Conservation (phyloP, 441 rosid species). For the Biscutella laevigata region DNA sequence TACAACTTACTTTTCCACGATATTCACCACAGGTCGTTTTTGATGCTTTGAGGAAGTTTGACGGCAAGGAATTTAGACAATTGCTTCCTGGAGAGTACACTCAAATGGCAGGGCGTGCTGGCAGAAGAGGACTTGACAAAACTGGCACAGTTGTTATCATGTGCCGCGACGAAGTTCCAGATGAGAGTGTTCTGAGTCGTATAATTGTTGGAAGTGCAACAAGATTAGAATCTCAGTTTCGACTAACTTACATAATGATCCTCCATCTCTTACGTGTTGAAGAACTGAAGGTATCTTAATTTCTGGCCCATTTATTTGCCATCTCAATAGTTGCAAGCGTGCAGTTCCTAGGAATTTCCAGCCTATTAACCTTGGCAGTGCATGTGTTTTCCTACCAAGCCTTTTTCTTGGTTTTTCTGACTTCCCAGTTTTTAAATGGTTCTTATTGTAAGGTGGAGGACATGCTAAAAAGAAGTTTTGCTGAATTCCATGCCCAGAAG, state of each 20-base stretch:
- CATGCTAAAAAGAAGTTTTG: constrained; percentile 97
- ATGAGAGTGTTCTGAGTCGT: constrained; percentile 51
- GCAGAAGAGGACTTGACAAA: constrained; percentile 95
- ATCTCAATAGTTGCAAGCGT: constrained; percentile 4
- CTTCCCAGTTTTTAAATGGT: constrained; percentile 10
- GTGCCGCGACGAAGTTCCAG: constrained; percentile 96
- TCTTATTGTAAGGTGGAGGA: constrained; percentile 75
- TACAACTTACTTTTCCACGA: constrained; percentile 18
- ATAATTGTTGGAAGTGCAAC: constrained; percentile 83
- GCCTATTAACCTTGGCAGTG: not conserved
- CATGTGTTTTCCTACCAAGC: constrained; percentile 1
- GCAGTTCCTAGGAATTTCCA: constrained; percentile 6
- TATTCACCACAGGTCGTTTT: constrained; percentile 64
- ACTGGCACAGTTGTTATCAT: constrained; percentile 87
- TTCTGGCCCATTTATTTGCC: constrained; percentile 9
- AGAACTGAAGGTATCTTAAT: constrained; percentile 73
- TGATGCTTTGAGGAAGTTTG: constrained; percentile 90
- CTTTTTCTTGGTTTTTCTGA: constrained; percentile 4
- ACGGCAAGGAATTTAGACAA: constrained; percentile 83
- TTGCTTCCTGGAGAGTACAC: constrained; percentile 98
- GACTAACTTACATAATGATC: constrained; percentile 94
- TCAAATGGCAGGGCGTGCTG: constrained; percentile 99
- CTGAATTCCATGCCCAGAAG: constrained; percentile 94
- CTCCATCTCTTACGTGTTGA: constrained; percentile 97
- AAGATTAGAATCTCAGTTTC: constrained; percentile 84